Conservation (phyloP, 768 basidiomycete species). For the Lactarius hatsudake region DNA sequence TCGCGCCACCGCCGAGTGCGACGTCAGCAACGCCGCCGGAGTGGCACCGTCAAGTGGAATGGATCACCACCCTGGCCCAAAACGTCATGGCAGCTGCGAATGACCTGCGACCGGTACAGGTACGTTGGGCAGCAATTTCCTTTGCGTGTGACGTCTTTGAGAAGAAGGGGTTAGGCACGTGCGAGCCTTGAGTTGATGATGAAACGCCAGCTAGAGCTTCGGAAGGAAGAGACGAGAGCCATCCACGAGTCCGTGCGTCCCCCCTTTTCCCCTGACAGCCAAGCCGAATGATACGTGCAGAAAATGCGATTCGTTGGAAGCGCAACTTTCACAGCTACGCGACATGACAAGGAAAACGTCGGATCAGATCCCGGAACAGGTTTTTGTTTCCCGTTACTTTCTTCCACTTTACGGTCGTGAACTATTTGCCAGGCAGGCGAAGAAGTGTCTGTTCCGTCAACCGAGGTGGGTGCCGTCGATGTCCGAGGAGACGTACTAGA, state of each 20-base stretch:
- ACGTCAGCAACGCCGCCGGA: slow-evolving; percentile 49
- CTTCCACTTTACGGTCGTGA: not conserved
- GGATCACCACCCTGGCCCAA: slow-evolving; percentile 77
- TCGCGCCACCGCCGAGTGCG: slow-evolving; percentile 58
- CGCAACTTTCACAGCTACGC: slow-evolving; percentile 57
- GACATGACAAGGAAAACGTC: slow-evolving; percentile 18
- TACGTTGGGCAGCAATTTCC: slow-evolving; percentile 31
- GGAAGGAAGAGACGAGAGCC: slow-evolving; percentile 65
- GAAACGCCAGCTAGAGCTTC: slow-evolving; percentile 69
- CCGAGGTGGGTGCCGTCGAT: slow-evolving; percentile 1
- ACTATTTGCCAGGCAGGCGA: slow-evolving; percentile 2
- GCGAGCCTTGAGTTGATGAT: slow-evolving; percentile 82
- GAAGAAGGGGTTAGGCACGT: slow-evolving; percentile 52
- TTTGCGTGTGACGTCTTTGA: slow-evolving; percentile 3
- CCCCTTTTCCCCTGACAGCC: not conserved
- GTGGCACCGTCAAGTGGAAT: slow-evolving; percentile 74
- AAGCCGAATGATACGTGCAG: slow-evolving; percentile 35
- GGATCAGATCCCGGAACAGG: slow-evolving; percentile 20
- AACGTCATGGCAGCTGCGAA: slow-evolving; percentile 91
- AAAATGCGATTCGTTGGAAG: slow-evolving; percentile 70
- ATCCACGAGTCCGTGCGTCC: slow-evolving; percentile 59
- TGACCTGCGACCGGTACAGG: slow-evolving; percentile 86
- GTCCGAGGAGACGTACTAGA: not conserved
- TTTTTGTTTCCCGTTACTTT: not conserved
- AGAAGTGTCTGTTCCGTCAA: not conserved